Conservation (phyloP, 139 green algal species). For the Chlamydomonas sp. region DNA sequence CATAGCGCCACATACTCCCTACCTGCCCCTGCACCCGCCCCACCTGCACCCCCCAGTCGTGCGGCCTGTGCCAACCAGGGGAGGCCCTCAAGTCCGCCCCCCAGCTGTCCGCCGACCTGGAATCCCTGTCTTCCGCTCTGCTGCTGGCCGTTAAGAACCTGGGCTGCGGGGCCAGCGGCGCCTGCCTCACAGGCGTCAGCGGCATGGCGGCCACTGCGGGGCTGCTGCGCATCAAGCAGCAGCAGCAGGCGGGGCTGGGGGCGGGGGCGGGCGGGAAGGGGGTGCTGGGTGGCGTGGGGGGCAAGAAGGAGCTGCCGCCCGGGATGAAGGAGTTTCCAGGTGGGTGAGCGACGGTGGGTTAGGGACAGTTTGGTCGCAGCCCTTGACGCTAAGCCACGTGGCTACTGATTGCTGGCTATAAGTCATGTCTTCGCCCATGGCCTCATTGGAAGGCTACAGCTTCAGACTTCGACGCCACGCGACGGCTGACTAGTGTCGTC, state of each 20-base stretch:
- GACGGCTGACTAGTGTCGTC: too few relatives aligned
- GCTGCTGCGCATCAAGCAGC: slow-evolving; percentile 3
- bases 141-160: slow-evolving; percentile 29
- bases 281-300: background rate
- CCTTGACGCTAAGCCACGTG: background rate
- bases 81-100: background rate
- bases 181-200: slow-evolving; percentile 41
- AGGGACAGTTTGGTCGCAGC: background rate
- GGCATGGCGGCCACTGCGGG: slow-evolving; percentile 10
- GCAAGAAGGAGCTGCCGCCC: slow-evolving; percentile 10
- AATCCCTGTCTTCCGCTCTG: slow-evolving; percentile 21
- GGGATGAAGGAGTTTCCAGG: slow-evolving; percentile 33
- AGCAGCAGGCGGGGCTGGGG: background rate
- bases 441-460: too few relatives aligned
- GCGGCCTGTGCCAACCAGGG: too few relatives aligned
- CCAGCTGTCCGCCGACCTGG: slow-evolving; percentile 1
- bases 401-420: too few relatives aligned
- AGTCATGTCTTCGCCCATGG: too few relatives aligned
- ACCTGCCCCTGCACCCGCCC: background rate
- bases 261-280: background rate
- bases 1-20: background rate
- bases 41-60: background rate
- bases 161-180: slow-evolving; percentile 35
- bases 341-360: background rate
- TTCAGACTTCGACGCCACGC: too few relatives aligned